Conservation (phyloP, 176 grass and related monocot species). For the Bromus sterilis region DNA sequence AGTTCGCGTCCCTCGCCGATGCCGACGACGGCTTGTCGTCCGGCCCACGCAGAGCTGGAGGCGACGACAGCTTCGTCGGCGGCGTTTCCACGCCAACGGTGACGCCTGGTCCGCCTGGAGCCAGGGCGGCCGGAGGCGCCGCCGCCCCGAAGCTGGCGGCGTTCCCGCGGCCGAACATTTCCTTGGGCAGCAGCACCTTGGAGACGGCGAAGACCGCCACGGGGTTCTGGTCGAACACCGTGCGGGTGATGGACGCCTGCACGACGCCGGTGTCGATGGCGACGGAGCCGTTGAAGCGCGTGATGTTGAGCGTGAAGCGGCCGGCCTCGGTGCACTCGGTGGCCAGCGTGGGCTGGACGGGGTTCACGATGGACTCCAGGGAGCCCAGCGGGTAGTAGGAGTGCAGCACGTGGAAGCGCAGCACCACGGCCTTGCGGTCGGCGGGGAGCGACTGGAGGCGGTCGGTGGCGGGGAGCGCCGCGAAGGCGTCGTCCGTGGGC, state of each 20-base stretch:
- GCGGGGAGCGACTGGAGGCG: slow-evolving; percentile 86
- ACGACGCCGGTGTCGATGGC: slow-evolving; percentile 90
- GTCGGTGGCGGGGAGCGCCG: slow-evolving; percentile 54
- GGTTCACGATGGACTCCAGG: slow-evolving; percentile 94
- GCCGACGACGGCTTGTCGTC: slow-evolving; percentile 25
- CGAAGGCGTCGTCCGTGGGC: slow-evolving; percentile 95
- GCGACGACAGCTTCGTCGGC: slow-evolving; percentile 54
- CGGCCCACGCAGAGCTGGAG: slow-evolving; percentile 20
- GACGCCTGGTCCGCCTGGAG: not conserved
- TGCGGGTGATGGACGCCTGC: slow-evolving; percentile 91
- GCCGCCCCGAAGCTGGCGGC: not conserved
- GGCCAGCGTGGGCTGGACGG: slow-evolving; percentile 92
- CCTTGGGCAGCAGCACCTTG: slow-evolving; percentile 77
- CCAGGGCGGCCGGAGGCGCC: not conserved
- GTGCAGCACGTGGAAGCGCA: slow-evolving; percentile 95
- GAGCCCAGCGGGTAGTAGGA: slow-evolving; percentile 97
- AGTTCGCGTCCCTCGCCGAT: not conserved
- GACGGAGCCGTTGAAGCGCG: slow-evolving; percentile 88
- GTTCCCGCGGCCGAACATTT: slow-evolving; percentile 44
- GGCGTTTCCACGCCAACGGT: slow-evolving; percentile 17
- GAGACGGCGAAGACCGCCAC: slow-evolving; percentile 91
- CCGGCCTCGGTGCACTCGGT: slow-evolving; percentile 76
- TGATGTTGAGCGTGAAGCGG: slow-evolving; percentile 89
- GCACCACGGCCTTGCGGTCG: slow-evolving; percentile 72
- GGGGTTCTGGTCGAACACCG: slow-evolving; percentile 92